phyloP scores from a whole-genome alignment of 2,329 filamentous ascomycete species.

The Alternaria alternata region DNA sequence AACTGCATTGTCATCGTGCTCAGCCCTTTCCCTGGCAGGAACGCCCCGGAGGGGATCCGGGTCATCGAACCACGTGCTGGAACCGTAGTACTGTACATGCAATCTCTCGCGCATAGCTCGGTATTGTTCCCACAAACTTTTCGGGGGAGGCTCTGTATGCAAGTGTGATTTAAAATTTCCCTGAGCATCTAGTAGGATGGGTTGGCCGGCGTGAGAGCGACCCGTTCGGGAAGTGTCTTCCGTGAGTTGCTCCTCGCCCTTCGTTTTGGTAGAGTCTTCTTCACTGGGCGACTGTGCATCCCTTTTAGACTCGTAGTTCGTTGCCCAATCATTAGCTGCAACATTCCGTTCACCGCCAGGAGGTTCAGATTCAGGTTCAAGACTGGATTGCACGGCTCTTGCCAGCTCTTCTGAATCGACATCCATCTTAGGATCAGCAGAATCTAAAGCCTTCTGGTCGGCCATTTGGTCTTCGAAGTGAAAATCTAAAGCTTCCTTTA shows the following conservation, averaged over 20 bases:
- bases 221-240: not conserved
- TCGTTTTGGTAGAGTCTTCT: not conserved
- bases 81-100: conserved; percentile 10
- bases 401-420: not conserved
- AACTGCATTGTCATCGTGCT: not conserved
- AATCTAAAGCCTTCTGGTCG: not conserved
- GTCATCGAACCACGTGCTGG: not conserved
- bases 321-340: not conserved
- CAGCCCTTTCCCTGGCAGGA: conserved; percentile 3
- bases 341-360: not conserved
- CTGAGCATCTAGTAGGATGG: not conserved
- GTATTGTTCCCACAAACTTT: conserved; percentile 7
- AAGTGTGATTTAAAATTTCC: not conserved
- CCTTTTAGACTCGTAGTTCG: not conserved
- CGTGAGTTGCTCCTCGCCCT: not conserved
- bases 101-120: conserved; percentile 1
- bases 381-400: not conserved
- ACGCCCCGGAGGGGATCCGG: conserved; percentile 7
- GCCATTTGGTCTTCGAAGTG: not conserved
- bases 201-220: conserved; percentile 5
- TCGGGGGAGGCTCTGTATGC: not conserved
- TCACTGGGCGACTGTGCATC: not conserved
- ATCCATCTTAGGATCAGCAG: too few relatives aligned
- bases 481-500: not conserved
- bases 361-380: not conserved